These are phyloP conservation scores for Ustilago tritici DNA, from an alignment of 1,284 basidiomycete genomes.

Conservation along the genomic window DNA sequence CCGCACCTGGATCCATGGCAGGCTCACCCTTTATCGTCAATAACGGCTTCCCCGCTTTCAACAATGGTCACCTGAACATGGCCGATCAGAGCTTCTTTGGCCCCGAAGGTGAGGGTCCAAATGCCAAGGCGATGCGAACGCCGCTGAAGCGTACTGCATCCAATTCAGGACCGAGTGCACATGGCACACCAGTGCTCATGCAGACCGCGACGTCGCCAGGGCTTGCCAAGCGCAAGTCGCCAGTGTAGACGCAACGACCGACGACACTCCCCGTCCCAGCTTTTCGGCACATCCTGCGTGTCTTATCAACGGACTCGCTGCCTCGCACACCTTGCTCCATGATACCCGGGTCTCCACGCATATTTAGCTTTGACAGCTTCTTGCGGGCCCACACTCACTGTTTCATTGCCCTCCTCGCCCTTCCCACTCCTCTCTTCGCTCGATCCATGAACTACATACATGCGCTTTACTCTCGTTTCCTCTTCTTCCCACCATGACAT, in stretches of 20 bases:
- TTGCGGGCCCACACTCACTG: slow-evolving; percentile 1
- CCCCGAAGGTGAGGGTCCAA: slow-evolving; percentile 42
- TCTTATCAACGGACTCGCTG: not conserved
- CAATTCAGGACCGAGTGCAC: slow-evolving; percentile 47
- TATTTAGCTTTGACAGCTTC: slow-evolving; percentile 7
- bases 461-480: slow-evolving; percentile 10
- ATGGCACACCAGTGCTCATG: slow-evolving; percentile 41
- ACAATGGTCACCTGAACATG: slow-evolving; percentile 15
- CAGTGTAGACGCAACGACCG: slow-evolving; percentile 10
- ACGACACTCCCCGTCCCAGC: not conserved
- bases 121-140: slow-evolving; percentile 58
- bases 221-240: slow-evolving; percentile 48
- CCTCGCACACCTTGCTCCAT: not conserved
- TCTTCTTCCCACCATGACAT: not conserved
- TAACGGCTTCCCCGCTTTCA: slow-evolving; percentile 36
- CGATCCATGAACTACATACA: not conserved
- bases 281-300: not conserved
- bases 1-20: slow-evolving; percentile 39
- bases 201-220: slow-evolving; percentile 36
- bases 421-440: not conserved
- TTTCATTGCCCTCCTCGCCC: not conserved
- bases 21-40: slow-evolving; percentile 24
- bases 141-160: slow-evolving; percentile 59
- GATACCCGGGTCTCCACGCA: slow-evolving; percentile 21
- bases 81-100: slow-evolving; percentile 39